Percentiles rank a stretch among this genome's conserved stretches.
These are phyloP conservation scores for Aurinia saxatilis DNA, from an alignment of 345 rosid genomes.

Conservation along the genomic window DNA sequence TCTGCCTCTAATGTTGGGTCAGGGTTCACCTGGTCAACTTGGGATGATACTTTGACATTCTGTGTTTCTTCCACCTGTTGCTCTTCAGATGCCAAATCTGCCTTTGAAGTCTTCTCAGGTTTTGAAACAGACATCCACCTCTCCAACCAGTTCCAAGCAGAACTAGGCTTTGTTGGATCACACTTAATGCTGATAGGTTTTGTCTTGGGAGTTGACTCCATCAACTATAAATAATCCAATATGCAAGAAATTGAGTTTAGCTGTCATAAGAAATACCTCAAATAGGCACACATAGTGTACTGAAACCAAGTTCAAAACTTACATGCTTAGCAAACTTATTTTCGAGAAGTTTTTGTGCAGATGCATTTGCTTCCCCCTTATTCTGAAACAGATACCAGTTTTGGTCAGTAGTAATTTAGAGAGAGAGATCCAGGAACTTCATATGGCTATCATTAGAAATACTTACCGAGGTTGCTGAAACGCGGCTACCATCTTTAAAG, in stretches of 20 bases:
- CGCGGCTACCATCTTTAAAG: constrained; percentile 22
- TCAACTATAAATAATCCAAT: constrained; percentile 49
- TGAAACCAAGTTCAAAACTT: not conserved
- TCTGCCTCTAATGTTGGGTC: constrained; percentile 28
- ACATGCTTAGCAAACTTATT: constrained; percentile 90
- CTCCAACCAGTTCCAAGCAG: constrained; percentile 96
- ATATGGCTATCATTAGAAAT: not conserved
- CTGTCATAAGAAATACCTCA: not conserved
- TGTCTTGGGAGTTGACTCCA: constrained; percentile 67
- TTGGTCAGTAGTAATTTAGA: not conserved
- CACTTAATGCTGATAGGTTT: constrained; percentile 68
- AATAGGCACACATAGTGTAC: not conserved
- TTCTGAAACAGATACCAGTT: constrained; percentile 36
- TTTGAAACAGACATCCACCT: constrained; percentile 79
- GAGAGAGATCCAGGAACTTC: not conserved
- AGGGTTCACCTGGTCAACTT: constrained; percentile 27
- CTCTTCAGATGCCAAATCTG: constrained; percentile 28
- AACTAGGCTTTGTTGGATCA: constrained; percentile 66
- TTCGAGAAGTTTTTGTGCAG: constrained; percentile 63
- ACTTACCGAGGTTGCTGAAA: constrained; percentile 35
- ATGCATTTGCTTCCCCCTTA: constrained; percentile 37
- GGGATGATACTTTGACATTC: constrained; percentile 25
- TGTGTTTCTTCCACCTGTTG: constrained; percentile 31
- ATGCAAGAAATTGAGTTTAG: not conserved
- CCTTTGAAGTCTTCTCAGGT: constrained; percentile 33